phyloP scores from a whole-genome alignment of 345 rosid species.

The Citrus cavaleriei region DNA sequence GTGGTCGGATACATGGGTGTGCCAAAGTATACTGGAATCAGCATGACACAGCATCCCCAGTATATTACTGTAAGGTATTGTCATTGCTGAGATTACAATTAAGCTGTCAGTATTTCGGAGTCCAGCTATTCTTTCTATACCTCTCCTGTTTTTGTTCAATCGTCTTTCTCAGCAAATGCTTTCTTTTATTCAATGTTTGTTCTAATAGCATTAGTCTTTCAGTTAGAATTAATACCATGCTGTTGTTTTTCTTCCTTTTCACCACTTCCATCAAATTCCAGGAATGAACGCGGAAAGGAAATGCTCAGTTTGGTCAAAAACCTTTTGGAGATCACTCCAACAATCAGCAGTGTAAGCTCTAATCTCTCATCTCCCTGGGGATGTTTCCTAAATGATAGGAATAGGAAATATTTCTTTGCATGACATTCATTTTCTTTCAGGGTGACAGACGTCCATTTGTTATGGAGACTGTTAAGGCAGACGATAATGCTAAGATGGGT shows the following conservation, averaged over 20 bases:
- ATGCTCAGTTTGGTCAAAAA: conserved; percentile 81
- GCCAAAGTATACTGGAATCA: conserved; percentile 79
- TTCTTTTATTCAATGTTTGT: not conserved
- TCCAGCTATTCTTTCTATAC: not conserved
- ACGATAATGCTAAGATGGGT: conserved; percentile 89
- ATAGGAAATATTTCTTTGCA: not conserved
- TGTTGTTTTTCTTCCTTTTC: not conserved
- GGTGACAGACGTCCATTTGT: conserved; percentile 85
- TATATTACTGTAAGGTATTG: conserved; percentile 82
- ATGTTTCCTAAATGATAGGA: not conserved
- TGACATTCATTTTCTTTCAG: conserved; percentile 30
- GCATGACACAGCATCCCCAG: conserved; percentile 95
- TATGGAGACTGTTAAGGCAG: conserved; percentile 94
- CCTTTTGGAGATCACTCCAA: conserved; percentile 80
- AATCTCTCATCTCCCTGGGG: conserved; percentile 1
- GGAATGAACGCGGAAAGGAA: conserved; percentile 86
- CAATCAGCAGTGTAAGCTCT: conserved; percentile 62
- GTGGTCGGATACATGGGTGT: conserved; percentile 99
- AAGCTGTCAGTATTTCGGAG: not conserved
- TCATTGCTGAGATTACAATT: not conserved
- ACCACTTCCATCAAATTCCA: conserved; percentile 26
- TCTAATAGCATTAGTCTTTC: not conserved
- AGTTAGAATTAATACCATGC: not conserved
- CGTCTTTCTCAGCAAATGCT: not conserved
- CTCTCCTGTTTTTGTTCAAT: not conserved